Percentiles rank a stretch among this genome's conserved stretches.
Evolutionary conservation across 164 flowering plant species (phyloP).

Genomic region (Hamamelis virginiana): DNA sequence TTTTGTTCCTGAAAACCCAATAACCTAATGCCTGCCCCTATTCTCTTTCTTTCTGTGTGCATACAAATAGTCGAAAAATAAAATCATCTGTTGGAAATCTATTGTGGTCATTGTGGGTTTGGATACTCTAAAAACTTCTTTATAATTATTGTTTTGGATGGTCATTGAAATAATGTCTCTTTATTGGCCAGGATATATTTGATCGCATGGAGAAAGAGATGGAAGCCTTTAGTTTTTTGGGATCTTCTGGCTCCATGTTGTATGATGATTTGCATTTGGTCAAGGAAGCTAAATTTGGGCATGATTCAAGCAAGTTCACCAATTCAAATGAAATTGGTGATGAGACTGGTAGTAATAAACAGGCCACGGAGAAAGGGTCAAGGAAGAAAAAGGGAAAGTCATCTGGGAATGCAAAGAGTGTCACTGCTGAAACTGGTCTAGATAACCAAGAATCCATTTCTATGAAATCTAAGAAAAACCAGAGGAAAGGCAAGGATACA

Average conservation of each 20-base stretch:
- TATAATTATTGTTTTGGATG: neutral
- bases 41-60: no score
- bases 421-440: slow-evolving; percentile 41
- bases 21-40: no score
- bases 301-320: slow-evolving; percentile 32
- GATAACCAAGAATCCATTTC: slow-evolving; percentile 52
- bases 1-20: no score
- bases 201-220: slow-evolving; percentile 64
- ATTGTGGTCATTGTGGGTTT: no score
- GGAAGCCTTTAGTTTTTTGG: slow-evolving; percentile 40
- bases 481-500: slow-evolving; percentile 63
- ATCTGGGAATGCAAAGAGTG: slow-evolving; percentile 43
- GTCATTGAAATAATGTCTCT: slow-evolving; percentile 8
- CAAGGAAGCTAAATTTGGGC: slow-evolving; percentile 44
- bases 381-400: slow-evolving; percentile 85
- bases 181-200: slow-evolving; percentile 53
- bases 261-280: slow-evolving; percentile 25
- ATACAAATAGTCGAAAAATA: no score
- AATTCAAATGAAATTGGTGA: slow-evolving; percentile 46
- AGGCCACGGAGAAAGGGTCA: slow-evolving; percentile 56
- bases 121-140: neutral
- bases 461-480: slow-evolving; percentile 73
- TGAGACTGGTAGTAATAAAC: slow-evolving; percentile 43
- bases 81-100: no score
- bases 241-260: slow-evolving; percentile 24